Conservation (phyloP, 1,284 basidiomycete species). For the Neolentinus lepideus region DNA sequence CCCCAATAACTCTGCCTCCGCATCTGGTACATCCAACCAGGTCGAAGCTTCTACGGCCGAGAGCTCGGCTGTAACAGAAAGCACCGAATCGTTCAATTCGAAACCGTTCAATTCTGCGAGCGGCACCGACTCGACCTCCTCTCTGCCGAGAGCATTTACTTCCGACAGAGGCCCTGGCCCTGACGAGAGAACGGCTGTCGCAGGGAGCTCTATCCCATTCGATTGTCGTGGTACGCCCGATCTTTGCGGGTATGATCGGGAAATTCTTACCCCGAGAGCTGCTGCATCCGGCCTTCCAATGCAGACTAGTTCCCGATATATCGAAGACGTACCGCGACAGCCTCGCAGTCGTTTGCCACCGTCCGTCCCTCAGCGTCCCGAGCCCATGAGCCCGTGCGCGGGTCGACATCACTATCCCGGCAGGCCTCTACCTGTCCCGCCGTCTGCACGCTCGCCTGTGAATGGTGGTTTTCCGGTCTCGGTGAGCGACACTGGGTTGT, state of each 20-base stretch:
- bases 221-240: background rate
- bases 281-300: background rate
- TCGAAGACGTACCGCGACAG: background rate
- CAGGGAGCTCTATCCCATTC: background rate
- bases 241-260: background rate
- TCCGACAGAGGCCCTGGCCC: too few species aligned
- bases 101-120: background rate
- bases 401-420: conserved; percentile 1
- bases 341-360: background rate
- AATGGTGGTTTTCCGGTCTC: background rate
- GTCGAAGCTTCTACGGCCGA: background rate
- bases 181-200: background rate
- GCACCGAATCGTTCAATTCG: background rate
- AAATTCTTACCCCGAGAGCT: background rate
- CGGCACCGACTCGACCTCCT: background rate
- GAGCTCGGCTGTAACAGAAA: background rate
- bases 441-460: background rate
- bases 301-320: background rate
- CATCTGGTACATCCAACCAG: background rate
- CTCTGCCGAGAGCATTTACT: too few species aligned
- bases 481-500: background rate
- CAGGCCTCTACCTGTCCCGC: background rate
- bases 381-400: background rate
- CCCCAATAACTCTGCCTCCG: background rate
- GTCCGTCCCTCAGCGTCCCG: background rate